Evolutionary conservation across 495 filamentous ascomycete genomes (phyloP).

Genomic region (Penicillium crystallinum): DNA sequence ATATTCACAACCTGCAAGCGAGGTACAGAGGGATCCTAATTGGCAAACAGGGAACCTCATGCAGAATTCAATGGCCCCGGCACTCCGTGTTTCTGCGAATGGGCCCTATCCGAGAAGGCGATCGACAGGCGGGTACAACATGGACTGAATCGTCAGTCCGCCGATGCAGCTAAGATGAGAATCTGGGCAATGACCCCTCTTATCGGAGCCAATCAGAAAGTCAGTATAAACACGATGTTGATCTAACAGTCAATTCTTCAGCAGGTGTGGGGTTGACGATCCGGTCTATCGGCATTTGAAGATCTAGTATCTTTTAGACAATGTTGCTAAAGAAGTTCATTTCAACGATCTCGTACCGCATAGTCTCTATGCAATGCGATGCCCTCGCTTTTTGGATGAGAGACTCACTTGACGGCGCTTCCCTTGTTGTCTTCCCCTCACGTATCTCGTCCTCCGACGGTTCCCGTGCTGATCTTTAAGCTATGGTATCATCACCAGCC

Average conservation of each 20-base stretch:
- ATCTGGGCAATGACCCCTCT: background rate
- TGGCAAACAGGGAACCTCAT: constrained; percentile 7
- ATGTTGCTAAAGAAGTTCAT: background rate
- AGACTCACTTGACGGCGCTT: background rate
- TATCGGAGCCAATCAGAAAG: constrained; percentile 6
- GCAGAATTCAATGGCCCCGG: constrained; percentile 16
- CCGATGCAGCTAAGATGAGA: background rate
- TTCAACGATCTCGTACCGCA: too few species aligned
- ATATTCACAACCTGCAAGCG: background rate
- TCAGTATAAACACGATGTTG: constrained; percentile 3
- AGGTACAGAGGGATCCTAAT: background rate
- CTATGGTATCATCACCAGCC: background rate
- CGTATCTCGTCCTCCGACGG: constrained; percentile 14
- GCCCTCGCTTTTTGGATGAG: background rate
- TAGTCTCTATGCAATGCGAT: too few species aligned
- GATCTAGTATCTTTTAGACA: too few species aligned
- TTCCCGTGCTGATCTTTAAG: constrained; percentile 16
- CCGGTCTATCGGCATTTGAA: background rate
- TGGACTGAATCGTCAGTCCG: background rate
- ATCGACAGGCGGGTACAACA: constrained; percentile 6
- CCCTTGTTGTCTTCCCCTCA: constrained; percentile 3
- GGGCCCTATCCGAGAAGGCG: background rate
- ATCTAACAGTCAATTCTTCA: background rate
- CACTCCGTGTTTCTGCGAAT: background rate
- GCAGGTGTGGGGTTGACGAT: background rate